phyloP scores from a whole-genome alignment of 768 basidiomycete genomes.

The Suillus tomentosus region DNA sequence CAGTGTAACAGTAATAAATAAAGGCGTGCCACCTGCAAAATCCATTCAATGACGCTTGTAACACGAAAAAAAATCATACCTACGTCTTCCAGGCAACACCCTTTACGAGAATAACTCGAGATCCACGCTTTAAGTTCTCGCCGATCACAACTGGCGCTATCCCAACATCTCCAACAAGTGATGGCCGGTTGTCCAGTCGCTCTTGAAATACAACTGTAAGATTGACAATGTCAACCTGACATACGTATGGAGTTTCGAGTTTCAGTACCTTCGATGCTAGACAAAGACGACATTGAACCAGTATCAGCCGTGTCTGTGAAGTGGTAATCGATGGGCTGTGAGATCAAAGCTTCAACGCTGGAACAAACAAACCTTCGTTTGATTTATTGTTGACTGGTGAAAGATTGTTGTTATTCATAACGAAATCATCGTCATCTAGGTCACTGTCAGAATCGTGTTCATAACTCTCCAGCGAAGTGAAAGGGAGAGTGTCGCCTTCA shows the following conservation, averaged over 20 bases:
- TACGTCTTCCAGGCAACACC: conserved; percentile 15
- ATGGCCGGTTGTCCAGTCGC: neutral
- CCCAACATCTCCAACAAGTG: neutral
- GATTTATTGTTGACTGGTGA: neutral
- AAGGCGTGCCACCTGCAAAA: conserved; percentile 12
- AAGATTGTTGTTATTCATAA: neutral
- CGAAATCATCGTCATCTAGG: neutral
- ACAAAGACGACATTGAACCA: neutral
- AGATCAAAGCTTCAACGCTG: neutral
- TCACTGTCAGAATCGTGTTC: neutral
- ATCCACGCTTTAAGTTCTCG: neutral
- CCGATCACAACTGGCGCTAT: neutral
- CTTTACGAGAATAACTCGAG: conserved; percentile 11
- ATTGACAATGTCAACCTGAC: neutral
- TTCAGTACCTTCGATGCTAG: conserved; percentile 8
- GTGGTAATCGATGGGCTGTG: neutral
- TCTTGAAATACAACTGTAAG: neutral
- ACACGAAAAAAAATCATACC: neutral
- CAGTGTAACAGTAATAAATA: conserved; percentile 15
- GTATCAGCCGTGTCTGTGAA: neutral
- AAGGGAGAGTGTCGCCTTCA: neutral
- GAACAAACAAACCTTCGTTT: neutral
- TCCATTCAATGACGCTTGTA: neutral
- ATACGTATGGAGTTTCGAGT: too few relatives aligned
- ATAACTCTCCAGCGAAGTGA: neutral